A percentile compares a stretch with the other conserved stretches of the same genome.
phyloP scores from a whole-genome alignment of 2,329 filamentous ascomycete species.

The Xylariales sp. region DNA sequence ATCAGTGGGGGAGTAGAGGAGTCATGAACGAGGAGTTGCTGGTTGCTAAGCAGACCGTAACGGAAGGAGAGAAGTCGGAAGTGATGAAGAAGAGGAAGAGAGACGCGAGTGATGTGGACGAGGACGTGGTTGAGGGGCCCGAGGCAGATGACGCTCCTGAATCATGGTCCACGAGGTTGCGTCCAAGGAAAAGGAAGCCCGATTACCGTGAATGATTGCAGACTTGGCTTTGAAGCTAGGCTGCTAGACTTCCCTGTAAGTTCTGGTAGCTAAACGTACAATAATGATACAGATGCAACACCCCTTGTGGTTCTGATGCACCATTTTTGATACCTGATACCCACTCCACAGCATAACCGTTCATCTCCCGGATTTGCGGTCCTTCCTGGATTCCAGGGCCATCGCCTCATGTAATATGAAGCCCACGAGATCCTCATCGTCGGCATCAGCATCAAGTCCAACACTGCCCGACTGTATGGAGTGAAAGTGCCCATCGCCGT shows the following conservation, averaged over 20 bases:
- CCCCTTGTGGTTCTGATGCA: not conserved
- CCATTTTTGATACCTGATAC: not conserved
- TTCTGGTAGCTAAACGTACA: not conserved
- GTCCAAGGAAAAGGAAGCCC: not conserved
- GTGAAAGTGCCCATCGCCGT: not conserved
- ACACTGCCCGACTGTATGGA: too few relatives aligned
- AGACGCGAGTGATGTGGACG: too few relatives aligned
- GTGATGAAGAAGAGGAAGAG: not conserved
- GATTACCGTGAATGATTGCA: constrained; percentile 1
- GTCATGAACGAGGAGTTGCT: too few relatives aligned
- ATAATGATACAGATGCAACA: not conserved
- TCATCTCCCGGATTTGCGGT: too few relatives aligned
- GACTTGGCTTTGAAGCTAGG: too few relatives aligned
- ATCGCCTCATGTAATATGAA: too few relatives aligned
- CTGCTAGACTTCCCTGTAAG: too few relatives aligned
- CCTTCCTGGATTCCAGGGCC: too few relatives aligned
- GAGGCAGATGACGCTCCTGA: not conserved
- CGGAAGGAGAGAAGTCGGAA: not conserved
- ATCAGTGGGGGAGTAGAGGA: too few relatives aligned
- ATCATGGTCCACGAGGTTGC: constrained; percentile 1
- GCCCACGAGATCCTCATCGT: too few relatives aligned
- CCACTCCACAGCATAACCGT: too few relatives aligned
- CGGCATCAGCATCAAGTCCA: too few relatives aligned
- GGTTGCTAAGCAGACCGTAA: not conserved
- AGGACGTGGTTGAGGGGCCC: not conserved